Evolutionary conservation across 495 filamentous ascomycete species (phyloP).

Genomic region (Aspergillus coremiiformis): DNA sequence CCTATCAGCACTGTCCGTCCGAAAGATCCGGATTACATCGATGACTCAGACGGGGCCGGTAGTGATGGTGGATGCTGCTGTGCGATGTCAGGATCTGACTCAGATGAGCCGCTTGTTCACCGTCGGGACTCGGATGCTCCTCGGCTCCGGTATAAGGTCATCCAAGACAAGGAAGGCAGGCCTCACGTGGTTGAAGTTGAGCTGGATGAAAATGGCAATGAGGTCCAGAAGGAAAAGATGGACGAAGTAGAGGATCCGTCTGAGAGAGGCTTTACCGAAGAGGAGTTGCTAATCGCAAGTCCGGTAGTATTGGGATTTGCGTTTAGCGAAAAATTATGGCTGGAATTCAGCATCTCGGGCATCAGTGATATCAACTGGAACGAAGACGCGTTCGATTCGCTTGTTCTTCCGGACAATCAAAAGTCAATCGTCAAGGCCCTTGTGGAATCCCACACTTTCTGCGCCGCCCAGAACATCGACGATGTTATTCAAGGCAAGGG

Average conservation of each 20-base stretch:
- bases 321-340: constrained; percentile 85
- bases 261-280: constrained; percentile 62
- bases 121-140: constrained; percentile 47
- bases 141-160: constrained; percentile 57
- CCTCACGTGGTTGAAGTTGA: constrained; percentile 53
- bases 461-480: constrained; percentile 74
- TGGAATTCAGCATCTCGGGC: constrained; percentile 79
- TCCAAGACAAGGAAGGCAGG: constrained; percentile 56
- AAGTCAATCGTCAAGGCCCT: constrained; percentile 77
- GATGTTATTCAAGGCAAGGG: constrained; percentile 77
- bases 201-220: constrained; percentile 53
- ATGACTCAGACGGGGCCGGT: constrained; percentile 43
- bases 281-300: constrained; percentile 83
- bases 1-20: constrained; percentile 70
- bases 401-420: constrained; percentile 67
- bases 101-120: constrained; percentile 18
- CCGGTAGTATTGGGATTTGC: constrained; percentile 90
- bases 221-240: constrained; percentile 59
- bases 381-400: constrained; percentile 67
- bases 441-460: constrained; percentile 74
- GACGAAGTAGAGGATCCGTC: constrained; percentile 39
- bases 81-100: constrained; percentile 47
- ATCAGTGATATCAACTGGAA: constrained; percentile 81
- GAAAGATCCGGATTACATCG: constrained; percentile 63
- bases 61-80: constrained; percentile 36